A percentile compares a stretch with the other conserved stretches of the same genome.
These are phyloP conservation scores for Gonium pectorale DNA, from an alignment of 139 green algal genomes.

Conservation along the genomic window DNA sequence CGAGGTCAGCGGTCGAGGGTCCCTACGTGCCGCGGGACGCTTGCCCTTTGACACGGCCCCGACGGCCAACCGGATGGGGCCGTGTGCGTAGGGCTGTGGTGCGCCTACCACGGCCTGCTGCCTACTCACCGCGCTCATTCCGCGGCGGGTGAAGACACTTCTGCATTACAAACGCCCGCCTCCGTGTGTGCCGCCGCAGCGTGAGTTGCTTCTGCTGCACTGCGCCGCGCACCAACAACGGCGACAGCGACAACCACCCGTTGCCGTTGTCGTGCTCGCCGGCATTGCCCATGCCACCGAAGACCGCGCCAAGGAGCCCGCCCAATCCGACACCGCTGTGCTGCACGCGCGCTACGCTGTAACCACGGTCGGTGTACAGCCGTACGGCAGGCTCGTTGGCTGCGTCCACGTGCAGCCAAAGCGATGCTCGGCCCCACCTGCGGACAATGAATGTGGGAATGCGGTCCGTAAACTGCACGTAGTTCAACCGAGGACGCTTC, in stretches of 20 bases:
- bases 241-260: too few relatives aligned
- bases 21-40: too few relatives aligned
- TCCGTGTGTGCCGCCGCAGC: not conserved
- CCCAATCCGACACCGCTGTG: not conserved
- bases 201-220: not conserved
- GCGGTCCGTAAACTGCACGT: too few relatives aligned
- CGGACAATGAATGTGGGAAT: too few relatives aligned
- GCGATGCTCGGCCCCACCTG: slow-evolving; percentile 35
- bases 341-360: slow-evolving; percentile 17
- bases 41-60: not conserved
- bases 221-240: not conserved
- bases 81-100: not conserved
- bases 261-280: too few relatives aligned
- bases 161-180: slow-evolving; percentile 23
- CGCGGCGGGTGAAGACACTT: not conserved
- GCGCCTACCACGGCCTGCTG: not conserved
- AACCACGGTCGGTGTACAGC: slow-evolving; percentile 34
- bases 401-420: slow-evolving; percentile 43
- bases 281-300: too few relatives aligned
- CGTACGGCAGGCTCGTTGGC: slow-evolving; percentile 32
- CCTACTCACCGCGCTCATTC: too few relatives aligned
- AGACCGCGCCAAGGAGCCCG: too few relatives aligned
- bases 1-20: not conserved
- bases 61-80: not conserved
- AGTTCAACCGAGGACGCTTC: too few relatives aligned